These are phyloP conservation scores for Parasarocladium wereldwijsianum DNA, from an alignment of 2,329 filamentous ascomycete genomes.

Conservation along the genomic window DNA sequence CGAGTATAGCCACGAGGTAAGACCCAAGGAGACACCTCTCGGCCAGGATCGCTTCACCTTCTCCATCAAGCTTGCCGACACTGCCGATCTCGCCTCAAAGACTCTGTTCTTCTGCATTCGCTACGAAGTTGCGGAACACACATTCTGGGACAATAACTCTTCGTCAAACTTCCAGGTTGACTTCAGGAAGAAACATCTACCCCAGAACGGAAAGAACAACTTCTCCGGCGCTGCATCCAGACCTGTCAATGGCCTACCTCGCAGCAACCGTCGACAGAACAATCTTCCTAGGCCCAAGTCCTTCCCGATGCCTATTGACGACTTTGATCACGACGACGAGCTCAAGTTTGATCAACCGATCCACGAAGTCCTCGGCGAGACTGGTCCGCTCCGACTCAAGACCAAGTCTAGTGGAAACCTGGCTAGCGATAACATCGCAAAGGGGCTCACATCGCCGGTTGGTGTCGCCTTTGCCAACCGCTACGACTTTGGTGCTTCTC, in stretches of 20 bases:
- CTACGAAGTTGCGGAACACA: constrained; percentile 69
- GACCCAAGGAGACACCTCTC: constrained; percentile 46
- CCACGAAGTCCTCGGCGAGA: constrained; percentile 49
- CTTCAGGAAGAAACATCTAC: constrained; percentile 66
- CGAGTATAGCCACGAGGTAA: constrained; percentile 73
- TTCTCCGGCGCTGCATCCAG: constrained; percentile 34
- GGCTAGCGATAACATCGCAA: constrained; percentile 44
- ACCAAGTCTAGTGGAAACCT: constrained; percentile 48
- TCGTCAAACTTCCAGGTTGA: constrained; percentile 84
- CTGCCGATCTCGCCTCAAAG: constrained; percentile 82
- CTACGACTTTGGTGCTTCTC: constrained; percentile 91
- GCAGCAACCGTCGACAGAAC: constrained; percentile 45
- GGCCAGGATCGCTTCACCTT: constrained; percentile 86
- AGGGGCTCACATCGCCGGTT: constrained; percentile 37
- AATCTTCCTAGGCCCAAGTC: constrained; percentile 35
- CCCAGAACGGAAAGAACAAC: constrained; percentile 42
- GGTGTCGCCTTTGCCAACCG: constrained; percentile 76
- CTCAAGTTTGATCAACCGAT: constrained; percentile 45
- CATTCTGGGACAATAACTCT: constrained; percentile 93
- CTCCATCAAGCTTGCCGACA: constrained; percentile 81
- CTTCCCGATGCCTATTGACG: constrained; percentile 47
- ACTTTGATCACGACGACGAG: constrained; percentile 51
- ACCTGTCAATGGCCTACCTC: constrained; percentile 41
- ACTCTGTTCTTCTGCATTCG: constrained; percentile 85
- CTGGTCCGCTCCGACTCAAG: constrained; percentile 49